Percentiles rank a stretch among this genome's conserved stretches.
phyloP scores from a whole-genome alignment of 1,284 basidiomycete species.

The Leucoagaricus sp. region DNA sequence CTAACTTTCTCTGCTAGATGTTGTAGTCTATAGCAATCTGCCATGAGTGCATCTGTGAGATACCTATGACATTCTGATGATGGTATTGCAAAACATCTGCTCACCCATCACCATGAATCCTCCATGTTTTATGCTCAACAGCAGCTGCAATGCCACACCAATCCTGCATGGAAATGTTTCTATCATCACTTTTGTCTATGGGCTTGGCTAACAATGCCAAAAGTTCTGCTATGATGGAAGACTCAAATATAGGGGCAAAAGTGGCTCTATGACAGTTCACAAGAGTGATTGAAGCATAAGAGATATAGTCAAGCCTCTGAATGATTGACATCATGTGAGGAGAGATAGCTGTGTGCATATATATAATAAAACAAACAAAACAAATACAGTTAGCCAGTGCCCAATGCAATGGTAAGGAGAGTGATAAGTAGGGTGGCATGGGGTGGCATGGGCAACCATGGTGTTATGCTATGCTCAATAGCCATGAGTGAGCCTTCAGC shows the following conservation, averaged over 20 bases:
- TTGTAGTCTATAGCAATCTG: not conserved
- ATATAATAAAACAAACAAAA: no score
- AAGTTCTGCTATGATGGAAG: not conserved
- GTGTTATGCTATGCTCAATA: no score
- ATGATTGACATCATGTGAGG: not conserved
- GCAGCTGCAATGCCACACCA: not conserved
- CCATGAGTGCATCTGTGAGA: constrained; percentile 12
- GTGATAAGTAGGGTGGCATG: no score
- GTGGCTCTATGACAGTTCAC: not conserved
- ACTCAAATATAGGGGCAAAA: not conserved
- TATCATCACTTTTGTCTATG: not conserved
- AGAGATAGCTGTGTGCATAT: not conserved
- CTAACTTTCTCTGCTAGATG: constrained; percentile 24
- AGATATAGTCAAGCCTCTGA: not conserved
- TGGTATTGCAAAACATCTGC: constrained; percentile 19
- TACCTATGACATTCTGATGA: constrained; percentile 16
- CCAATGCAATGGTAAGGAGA: no score
- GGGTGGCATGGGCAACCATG: no score
- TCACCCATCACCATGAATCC: constrained; percentile 13
- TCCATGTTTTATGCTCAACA: not conserved
- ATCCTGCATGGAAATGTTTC: not conserved
- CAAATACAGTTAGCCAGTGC: no score
- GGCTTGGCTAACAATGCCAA: not conserved
- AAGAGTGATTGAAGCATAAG: not conserved
- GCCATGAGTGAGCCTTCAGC: no score